Base-by-base conservation (phyloP, 345 rosid species). In the Gossypium anomalum region DNA sequence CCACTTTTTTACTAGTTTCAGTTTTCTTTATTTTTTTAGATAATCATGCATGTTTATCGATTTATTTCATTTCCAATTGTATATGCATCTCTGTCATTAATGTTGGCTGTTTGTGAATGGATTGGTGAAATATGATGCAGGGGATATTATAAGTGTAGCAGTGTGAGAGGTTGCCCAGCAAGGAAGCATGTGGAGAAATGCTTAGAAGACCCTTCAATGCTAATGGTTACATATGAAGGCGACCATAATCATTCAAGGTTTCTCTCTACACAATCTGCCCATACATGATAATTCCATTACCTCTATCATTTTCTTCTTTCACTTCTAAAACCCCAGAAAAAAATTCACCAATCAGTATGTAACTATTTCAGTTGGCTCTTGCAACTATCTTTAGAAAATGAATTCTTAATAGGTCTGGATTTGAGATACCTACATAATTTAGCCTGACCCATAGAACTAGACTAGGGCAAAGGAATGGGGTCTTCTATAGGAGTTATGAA, bases 61-160 rank as follows among this genome's bases (percentile, higher is more conserved):
- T 27, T 27, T 22, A 23, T 10, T 67, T n/a, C n/a, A 1, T 67
- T 67, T 19, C 53, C 22, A 62, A 9, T 16, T 62, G 38, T 34
- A 15, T 27, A 25, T 34, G 67, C 7, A 43, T 48, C 55, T 67
- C 13, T 20, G 29, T 47, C 13, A 9, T 11, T 19, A 64, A 16
- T 64, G 15, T 9, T 41, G 49, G 23, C 69, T 64, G 2, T 15
- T 64, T 34, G 7, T 34, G 38, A 34, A 34, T 34, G 7, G 38
- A 34, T 4, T 34, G 38, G 7, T 4, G 7, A 34, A 34, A 34
- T 12, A 34, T 51, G 34, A 75, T 80, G 83, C 85, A 92, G 97
- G 79, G 97, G 94, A 77, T 91, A 91, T 77, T 91, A 91, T n/a
- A 91, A 91, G 75, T 91, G 97, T 67, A 91, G 97, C 83, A 87